These are phyloP conservation scores for Nicotiana tomentosiformis DNA, from an alignment of 257 asterid genomes.

Conservation along the genomic window DNA sequence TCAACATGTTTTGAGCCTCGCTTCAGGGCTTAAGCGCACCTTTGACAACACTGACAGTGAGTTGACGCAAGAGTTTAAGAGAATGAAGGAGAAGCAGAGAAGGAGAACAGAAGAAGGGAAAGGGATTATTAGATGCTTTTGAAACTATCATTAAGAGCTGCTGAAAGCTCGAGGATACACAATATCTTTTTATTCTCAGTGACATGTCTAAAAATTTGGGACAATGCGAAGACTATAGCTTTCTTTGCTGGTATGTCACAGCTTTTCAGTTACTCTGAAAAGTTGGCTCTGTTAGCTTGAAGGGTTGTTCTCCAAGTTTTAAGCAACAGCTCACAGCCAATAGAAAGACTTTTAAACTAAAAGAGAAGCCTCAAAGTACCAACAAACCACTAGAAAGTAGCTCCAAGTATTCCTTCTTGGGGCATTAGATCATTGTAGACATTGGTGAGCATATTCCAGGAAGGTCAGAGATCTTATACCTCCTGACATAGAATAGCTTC, in stretches of 20 bases:
- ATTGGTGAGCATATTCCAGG: neutral
- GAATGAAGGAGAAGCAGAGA: neutral
- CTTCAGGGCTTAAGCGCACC: no score
- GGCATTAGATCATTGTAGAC: neutral
- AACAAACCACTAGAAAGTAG: neutral
- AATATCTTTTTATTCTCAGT: neutral
- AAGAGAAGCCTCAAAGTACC: neutral
- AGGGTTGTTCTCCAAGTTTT: neutral
- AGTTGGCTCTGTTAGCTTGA: neutral
- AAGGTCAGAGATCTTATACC: neutral
- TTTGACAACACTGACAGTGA: neutral
- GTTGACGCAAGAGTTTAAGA: neutral
- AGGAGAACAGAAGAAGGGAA: neutral
- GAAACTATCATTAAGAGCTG: neutral
- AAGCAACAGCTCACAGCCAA: neutral
- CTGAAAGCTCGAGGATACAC: neutral
- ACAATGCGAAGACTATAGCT: neutral
- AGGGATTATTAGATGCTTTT: neutral
- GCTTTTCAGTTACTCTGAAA: neutral
- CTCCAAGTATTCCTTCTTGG: neutral
- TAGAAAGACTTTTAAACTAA: neutral
- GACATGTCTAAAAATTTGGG: neutral
- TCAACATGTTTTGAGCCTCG: no score
- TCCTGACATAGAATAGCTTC: neutral
- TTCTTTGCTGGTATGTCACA: neutral